Evolutionary conservation across 2,329 filamentous ascomycete genomes (phyloP), one percentile per base, ranked within the genome.

Genomic region (Sphaerostilbella broomeana): DNA sequence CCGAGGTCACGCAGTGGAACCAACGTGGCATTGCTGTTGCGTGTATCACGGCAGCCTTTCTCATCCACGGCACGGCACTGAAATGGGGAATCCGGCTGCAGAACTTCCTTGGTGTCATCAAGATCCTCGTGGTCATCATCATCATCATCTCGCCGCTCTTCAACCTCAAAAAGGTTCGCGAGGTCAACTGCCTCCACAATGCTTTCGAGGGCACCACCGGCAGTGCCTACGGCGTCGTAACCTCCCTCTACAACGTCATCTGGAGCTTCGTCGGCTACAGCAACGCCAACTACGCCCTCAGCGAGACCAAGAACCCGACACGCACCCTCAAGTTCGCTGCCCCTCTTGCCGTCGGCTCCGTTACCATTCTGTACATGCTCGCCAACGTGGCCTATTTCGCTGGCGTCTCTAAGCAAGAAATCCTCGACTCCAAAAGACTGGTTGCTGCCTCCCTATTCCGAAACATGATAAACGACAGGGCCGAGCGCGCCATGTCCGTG

Each of bases 201-300:
- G 73, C 77, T 8, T 85, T 84, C 46, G 69, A 72, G 32, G 80
- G 80, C 7, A 84, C 80, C 5, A 81, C 75, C 1, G 74, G 75
- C 6, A 79, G 72, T 48, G 72, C 77, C 2, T 84, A 84, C 47
- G 77, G 77, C 33, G 69, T 82, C 22, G 78, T 82, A n/a, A 83
- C 76, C 1, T 79, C 81, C 0, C 62, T 85, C 0, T 84, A 82
- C 66, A 84, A 83, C 49, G 79, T 84, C 46, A 79, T 84, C 51
- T 84, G 79, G 73, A 78, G 73, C 44, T 85, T 78, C 51, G 73
- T 81, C 47, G 80, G 80, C 17, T 81, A 80, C 65, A 75, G 69
- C 62, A 83, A 82, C 56, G 79, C 77, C 55, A 82, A 82, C 61
- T 81, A 83, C 51, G 76, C 70, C 31, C 64, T 79, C 21, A 74